Percentiles rank a stretch among this genome's conserved stretches.
Conservation (phyloP, 2,329 filamentous ascomycete species). For the Cordyceps cicadae region DNA sequence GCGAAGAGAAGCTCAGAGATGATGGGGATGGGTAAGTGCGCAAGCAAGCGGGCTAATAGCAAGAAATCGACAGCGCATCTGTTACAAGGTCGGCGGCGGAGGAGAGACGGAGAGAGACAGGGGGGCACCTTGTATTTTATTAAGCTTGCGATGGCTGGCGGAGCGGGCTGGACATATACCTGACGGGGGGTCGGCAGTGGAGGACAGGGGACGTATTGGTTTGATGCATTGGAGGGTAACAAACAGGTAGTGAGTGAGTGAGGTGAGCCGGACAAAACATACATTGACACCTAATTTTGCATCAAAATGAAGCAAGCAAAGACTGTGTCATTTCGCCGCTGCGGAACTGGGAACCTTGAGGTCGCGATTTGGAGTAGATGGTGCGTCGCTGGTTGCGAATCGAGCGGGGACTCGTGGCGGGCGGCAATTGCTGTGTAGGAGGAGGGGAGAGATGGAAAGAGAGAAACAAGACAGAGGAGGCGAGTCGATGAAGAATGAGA, state of each 20-base stretch:
- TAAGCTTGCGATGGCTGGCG: conserved; percentile 1
- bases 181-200: conserved; percentile 1
- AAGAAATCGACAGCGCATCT: neutral
- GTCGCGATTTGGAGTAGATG: no score
- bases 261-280: no score
- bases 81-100: neutral
- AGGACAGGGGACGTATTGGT: conserved; percentile 1
- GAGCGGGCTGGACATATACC: conserved; percentile 7
- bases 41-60: neutral
- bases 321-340: conserved; percentile 7
- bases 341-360: neutral
- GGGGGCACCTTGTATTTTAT: neutral
- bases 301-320: neutral
- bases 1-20: neutral
- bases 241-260: neutral
- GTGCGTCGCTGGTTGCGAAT: neutral
- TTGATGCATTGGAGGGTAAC: neutral
- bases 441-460: neutral
- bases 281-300: neutral
- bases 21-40: neutral
- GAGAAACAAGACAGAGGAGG: neutral
- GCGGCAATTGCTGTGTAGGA: neutral
- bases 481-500: neutral
- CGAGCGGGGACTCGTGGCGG: neutral
- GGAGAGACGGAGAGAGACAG: neutral